phyloP scores from a whole-genome alignment of 2,329 filamentous ascomycete genomes.

The Myotisia sp. region DNA sequence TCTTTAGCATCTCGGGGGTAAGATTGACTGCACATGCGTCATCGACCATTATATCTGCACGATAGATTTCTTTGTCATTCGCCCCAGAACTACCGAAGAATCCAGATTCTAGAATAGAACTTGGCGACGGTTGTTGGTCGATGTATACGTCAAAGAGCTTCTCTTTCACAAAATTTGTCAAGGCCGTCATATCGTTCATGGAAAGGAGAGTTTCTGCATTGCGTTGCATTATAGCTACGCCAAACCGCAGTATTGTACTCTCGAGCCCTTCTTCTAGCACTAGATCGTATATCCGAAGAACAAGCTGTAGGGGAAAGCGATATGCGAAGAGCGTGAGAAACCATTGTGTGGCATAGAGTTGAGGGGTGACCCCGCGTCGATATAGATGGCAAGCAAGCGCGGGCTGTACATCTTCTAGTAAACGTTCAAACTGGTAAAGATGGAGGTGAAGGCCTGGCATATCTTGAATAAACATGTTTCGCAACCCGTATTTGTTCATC shows the following conservation, averaged over 20 bases:
- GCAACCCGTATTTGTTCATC: conserved; percentile 91
- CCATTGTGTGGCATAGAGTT: conserved; percentile 96
- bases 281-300: conserved; percentile 90
- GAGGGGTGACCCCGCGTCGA: conserved; percentile 71
- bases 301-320: conserved; percentile 87
- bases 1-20: conserved; percentile 63
- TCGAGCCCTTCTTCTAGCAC: conserved; percentile 87
- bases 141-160: conserved; percentile 94
- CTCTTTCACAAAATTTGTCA: conserved; percentile 86
- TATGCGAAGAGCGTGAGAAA: conserved; percentile 98
- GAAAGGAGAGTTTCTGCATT: conserved; percentile 63
- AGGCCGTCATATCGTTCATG: conserved; percentile 80
- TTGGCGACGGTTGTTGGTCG: conserved; percentile 81
- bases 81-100: conserved; percentile 90
- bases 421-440: conserved; percentile 84
- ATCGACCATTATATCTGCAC: conserved; percentile 80
- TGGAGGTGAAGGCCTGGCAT: conserved; percentile 93
- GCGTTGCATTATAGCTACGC: conserved; percentile 90
- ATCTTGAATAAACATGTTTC: conserved; percentile 84
- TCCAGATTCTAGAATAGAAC: conserved; percentile 82
- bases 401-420: conserved; percentile 87
- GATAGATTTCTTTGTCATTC: conserved; percentile 88
- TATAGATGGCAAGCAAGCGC: conserved; percentile 89
- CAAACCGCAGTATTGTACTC: conserved; percentile 79
- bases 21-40: conserved; percentile 84